Conservation (phyloP, 495 filamentous ascomycete genomes). For the Podospora fimiseda region DNA sequence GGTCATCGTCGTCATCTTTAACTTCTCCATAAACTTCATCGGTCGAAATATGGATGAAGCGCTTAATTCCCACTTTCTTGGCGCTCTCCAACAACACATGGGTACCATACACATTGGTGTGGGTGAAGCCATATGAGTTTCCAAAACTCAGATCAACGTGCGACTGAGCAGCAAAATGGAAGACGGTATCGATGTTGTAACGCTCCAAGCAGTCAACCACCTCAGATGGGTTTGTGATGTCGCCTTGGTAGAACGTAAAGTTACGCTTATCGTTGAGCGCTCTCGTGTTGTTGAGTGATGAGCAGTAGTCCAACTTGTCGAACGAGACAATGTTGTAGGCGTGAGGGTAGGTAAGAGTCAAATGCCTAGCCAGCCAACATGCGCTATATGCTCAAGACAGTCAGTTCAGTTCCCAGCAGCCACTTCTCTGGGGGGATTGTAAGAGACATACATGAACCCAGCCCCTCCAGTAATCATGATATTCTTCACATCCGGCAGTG, state of each 20-base stretch:
- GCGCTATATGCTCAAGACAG: slow-evolving; percentile 31
- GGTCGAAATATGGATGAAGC: slow-evolving; percentile 68
- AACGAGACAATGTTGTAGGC: slow-evolving; percentile 69
- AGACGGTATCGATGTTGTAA: slow-evolving; percentile 63
- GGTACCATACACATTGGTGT: slow-evolving; percentile 67
- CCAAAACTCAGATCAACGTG: slow-evolving; percentile 68
- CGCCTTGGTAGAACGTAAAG: slow-evolving; percentile 69
- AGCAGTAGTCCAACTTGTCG: slow-evolving; percentile 70
- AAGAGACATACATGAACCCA: slow-evolving; percentile 57
- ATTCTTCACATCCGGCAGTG: slow-evolving; percentile 56
- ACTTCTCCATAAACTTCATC: slow-evolving; percentile 77
- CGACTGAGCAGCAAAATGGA: slow-evolving; percentile 72
- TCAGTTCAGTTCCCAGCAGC: slow-evolving; percentile 6
- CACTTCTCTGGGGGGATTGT: not conserved
- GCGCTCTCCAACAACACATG: slow-evolving; percentile 65
- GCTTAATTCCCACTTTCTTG: slow-evolving; percentile 53
- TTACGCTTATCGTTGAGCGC: slow-evolving; percentile 54
- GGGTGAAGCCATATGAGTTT: slow-evolving; percentile 64
- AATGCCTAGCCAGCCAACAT: slow-evolving; percentile 67
- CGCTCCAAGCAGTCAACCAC: slow-evolving; percentile 54
- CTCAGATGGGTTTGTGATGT: slow-evolving; percentile 56
- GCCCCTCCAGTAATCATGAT: slow-evolving; percentile 69
- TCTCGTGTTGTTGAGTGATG: slow-evolving; percentile 64
- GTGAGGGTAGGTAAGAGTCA: slow-evolving; percentile 57
- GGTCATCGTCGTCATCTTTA: slow-evolving; percentile 52